A percentile compares a stretch with the other conserved stretches of the same genome.
Conservation (phyloP, 768 basidiomycete species). For the Tulasnella calospora region DNA sequence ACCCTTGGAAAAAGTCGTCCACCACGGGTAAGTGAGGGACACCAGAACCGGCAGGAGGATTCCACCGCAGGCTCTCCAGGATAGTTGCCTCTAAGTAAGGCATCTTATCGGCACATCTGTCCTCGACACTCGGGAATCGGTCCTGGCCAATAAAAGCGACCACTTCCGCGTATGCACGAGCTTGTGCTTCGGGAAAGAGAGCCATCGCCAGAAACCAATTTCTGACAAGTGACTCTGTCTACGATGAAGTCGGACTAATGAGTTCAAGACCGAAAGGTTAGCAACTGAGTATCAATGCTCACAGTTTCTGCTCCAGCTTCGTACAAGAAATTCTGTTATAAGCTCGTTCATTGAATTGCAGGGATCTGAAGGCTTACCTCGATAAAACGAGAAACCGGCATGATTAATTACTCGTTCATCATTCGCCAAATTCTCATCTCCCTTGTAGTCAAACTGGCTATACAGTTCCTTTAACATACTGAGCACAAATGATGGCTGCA, state of each 20-base stretch:
- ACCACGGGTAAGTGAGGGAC: background rate
- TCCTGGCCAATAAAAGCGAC: constrained; percentile 37
- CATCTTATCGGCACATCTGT: constrained; percentile 33
- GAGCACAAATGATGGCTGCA: background rate
- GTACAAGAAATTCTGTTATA: too few species aligned
- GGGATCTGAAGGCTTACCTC: background rate
- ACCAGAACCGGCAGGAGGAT: constrained; percentile 29
- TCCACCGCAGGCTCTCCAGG: constrained; percentile 38
- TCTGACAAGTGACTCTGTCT: constrained; percentile 13
- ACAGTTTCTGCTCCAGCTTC: background rate
- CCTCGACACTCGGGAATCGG: constrained; percentile 38
- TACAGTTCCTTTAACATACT: constrained; percentile 26
- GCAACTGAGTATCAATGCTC: background rate
- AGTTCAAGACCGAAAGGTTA: background rate
- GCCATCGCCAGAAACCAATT: background rate
- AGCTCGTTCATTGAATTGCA: background rate
- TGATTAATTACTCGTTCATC: background rate
- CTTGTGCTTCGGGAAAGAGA: constrained; percentile 28
- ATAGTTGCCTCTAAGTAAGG: constrained; percentile 41
- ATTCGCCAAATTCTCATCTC: background rate
- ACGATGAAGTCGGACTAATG: background rate
- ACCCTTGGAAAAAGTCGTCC: constrained; percentile 27
- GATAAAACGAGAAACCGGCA: background rate
- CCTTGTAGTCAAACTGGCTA: background rate
- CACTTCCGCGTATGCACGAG: constrained; percentile 40